Conservation (phyloP, 1,284 basidiomycete species). For the Bondarzewia mesenterica region DNA sequence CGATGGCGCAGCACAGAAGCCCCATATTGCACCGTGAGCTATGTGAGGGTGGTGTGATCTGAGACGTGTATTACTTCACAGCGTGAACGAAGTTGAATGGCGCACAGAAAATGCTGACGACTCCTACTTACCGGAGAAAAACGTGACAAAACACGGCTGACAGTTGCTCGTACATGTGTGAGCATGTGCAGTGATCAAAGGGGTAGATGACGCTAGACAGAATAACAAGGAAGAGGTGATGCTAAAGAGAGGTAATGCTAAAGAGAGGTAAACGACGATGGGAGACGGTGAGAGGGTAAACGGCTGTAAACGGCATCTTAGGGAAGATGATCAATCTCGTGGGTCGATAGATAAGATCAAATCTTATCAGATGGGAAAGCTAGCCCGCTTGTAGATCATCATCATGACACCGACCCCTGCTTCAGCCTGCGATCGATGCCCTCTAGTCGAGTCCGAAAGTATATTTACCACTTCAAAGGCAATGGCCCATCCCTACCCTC, state of each 20-base stretch:
- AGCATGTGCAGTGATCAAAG: too few species aligned
- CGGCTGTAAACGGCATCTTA: background rate
- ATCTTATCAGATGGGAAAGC: conserved; percentile 2
- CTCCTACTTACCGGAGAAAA: background rate
- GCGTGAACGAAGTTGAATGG: background rate
- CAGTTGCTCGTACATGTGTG: background rate
- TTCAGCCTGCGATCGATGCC: conserved; percentile 1
- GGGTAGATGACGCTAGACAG: background rate
- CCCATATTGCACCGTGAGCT: background rate
- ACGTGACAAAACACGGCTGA: background rate
- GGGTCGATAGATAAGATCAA: conserved; percentile 1
- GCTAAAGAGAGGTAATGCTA: background rate
- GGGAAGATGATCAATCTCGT: background rate
- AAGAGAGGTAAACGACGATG: background rate
- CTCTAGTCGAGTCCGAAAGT: background rate
- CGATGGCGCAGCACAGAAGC: background rate
- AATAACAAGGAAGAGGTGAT: background rate
- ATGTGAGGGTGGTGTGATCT: background rate
- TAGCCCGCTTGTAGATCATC: background rate
- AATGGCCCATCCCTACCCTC: too few species aligned
- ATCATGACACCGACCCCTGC: too few species aligned
- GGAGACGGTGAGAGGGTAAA: background rate
- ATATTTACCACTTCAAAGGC: background rate
- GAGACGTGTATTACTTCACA: background rate
- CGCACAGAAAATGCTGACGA: background rate